These are phyloP conservation scores for Acorus calamus DNA, from an alignment of 106 monocot genomes.

Conservation along the genomic window DNA sequence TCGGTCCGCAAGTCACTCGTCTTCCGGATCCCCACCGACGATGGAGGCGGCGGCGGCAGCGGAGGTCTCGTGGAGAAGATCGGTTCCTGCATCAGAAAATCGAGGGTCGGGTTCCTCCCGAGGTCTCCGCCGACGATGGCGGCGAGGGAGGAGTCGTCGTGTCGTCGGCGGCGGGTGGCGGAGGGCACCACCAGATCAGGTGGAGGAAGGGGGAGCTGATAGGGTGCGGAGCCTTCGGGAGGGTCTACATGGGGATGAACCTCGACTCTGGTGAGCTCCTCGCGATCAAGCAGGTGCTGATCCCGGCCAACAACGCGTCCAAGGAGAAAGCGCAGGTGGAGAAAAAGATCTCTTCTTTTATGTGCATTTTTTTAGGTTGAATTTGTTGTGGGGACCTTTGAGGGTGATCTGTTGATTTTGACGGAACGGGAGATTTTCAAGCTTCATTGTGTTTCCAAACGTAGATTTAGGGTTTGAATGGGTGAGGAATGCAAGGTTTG, in stretches of 20 bases:
- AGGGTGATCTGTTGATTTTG: too few species aligned
- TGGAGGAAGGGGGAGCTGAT: constrained; percentile 93
- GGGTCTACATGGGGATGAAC: constrained; percentile 97
- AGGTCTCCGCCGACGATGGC: constrained; percentile 19
- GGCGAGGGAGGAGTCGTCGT: not conserved
- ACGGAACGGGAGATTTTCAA: too few species aligned
- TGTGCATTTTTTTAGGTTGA: too few species aligned
- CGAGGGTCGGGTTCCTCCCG: constrained; percentile 37
- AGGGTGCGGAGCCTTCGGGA: constrained; percentile 88
- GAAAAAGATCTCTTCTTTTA: constrained; percentile 10
- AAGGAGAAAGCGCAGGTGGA: constrained; percentile 79
- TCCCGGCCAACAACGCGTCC: constrained; percentile 59
- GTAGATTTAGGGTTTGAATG: too few species aligned
- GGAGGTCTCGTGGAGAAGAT: constrained; percentile 52
- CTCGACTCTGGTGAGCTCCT: constrained; percentile 88
- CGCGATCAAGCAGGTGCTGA: constrained; percentile 83
- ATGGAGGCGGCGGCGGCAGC: constrained; percentile 1
- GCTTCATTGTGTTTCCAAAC: too few species aligned
- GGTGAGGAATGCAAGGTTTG: too few species aligned
- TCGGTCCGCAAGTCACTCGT: constrained; percentile 77
- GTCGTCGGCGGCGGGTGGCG: not conserved
- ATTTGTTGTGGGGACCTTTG: too few species aligned
- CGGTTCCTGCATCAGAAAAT: constrained; percentile 70
- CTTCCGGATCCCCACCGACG: constrained; percentile 22
- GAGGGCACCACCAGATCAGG: constrained; percentile 37